Base-by-base conservation (phyloP, 1,284 basidiomycete genomes). In the Takashimella koratensis region DNA sequence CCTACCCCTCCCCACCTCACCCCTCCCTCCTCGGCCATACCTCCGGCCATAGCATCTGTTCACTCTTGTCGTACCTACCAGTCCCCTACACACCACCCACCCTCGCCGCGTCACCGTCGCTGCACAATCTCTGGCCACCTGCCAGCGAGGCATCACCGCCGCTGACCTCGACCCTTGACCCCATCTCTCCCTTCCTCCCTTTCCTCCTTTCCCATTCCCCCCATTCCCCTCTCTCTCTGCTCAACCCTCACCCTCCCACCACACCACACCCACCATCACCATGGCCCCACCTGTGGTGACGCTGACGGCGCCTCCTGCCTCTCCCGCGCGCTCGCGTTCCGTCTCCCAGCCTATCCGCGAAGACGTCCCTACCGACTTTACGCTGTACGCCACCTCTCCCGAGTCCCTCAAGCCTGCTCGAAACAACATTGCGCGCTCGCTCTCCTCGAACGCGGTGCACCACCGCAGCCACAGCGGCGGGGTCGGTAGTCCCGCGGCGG, bases 291-390 rank as follows among this genome's bases (percentile, higher is more conserved):
- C 65, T 3, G 47, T 58, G 13, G 62, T 64, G 49, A 68, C 66
- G 6, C 57, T 73, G 47, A 65, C 64, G 24, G 56, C 64, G 5
- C 30, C 30, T 8, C 30, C 53, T 3, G 67, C 63, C 21, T 64
- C 70, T 36, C 65, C 68, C 6, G 53, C 58, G 4, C 56, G 73
- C 23, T 58, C 70, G 3, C 62, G 73, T 30, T 73, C 71, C 16
- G 71, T 71, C 39, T 75, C 73, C 6, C 73, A 75, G 54, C 71
- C 73, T 1, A 64, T 71, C 24, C 64, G 68, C 20, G 72, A 73
- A 47, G 70, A 66, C 46, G 60, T 69, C 13, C 57, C 62, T 19
- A 53, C 62, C 23, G 66, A 72, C 53, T 54, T 61, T 23, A 57
- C 57, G 46, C 41, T 43, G n/a, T 52, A 47, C 51, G 49, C 27